Percentiles rank a stretch among this genome's conserved stretches.
phyloP scores from a whole-genome alignment of 306 rosid genomes.

The Astragalus membranaceus region DNA sequence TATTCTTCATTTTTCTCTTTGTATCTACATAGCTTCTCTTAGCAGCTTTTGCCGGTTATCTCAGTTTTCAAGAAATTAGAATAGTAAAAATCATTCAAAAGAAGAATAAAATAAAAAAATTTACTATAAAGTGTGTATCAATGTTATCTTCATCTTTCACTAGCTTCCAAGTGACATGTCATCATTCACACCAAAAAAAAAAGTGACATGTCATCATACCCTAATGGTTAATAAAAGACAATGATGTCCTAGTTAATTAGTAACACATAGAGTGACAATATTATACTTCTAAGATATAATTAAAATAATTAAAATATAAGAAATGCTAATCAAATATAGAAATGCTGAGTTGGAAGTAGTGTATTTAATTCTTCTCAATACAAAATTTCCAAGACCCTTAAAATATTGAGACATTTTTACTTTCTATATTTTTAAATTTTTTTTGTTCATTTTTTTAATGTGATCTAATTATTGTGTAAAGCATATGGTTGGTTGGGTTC shows the following conservation, averaged over 20 bases:
- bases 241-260: not conserved
- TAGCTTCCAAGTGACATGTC: conserved; percentile 5
- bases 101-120: conserved; percentile 14
- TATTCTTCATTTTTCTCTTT: not conserved
- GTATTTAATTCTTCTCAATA: too few relatives aligned
- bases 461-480: not conserved
- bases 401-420: too few relatives aligned
- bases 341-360: too few relatives aligned
- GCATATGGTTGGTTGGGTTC: not conserved
- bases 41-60: conserved; percentile 46
- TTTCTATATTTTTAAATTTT: not conserved
- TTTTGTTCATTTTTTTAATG: not conserved
- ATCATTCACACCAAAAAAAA: too few relatives aligned
- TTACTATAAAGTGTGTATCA: not conserved
- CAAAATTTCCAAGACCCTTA: too few relatives aligned
- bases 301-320: not conserved
- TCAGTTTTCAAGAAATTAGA: conserved; percentile 20
- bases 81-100: conserved; percentile 23
- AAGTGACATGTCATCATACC: conserved; percentile 22
- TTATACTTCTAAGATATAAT: conserved; percentile 5
- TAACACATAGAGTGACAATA: not conserved
- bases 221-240: conserved; percentile 12
- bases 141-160: conserved; percentile 8
- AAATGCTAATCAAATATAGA: too few relatives aligned
- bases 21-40: conserved; percentile 39